A percentile compares a stretch with the other conserved stretches of the same genome.
phyloP scores from a whole-genome alignment of 768 basidiomycete genomes.

The Serendipita sp. region DNA sequence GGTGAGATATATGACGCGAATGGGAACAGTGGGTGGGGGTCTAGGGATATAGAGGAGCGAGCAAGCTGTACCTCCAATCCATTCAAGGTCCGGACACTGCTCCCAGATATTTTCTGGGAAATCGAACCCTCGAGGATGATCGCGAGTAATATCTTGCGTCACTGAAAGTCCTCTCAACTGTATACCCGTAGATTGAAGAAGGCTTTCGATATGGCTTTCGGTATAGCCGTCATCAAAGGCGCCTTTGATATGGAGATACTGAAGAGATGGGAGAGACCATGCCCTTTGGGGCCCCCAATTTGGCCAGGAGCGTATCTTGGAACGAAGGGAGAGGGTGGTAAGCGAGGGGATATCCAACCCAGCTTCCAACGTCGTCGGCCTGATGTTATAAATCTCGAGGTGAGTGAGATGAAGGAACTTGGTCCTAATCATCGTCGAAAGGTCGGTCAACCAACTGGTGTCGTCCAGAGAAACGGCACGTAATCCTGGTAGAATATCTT shows the following conservation, averaged over 20 bases:
- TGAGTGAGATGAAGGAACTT: neutral
- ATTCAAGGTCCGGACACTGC: neutral
- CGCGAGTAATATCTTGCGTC: neutral
- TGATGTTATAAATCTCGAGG: neutral
- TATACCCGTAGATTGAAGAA: neutral
- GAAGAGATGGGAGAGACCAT: neutral
- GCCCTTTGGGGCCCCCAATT: neutral
- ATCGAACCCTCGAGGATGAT: neutral
- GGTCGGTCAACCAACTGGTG: neutral
- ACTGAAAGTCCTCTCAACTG: neutral
- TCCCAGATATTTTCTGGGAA: neutral
- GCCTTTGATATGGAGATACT: neutral
- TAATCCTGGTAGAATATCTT: neutral
- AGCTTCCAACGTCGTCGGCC: neutral
- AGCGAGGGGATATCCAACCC: neutral
- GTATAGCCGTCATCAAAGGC: neutral
- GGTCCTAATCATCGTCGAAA: neutral
- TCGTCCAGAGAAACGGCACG: neutral
- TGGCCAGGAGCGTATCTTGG: neutral
- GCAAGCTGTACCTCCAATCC: neutral
- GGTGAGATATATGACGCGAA: neutral
- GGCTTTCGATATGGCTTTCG: neutral
- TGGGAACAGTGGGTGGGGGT: neutral
- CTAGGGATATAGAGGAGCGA: neutral
- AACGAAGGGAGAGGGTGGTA: neutral